Percentiles rank a stretch among this genome's conserved stretches.
These are phyloP conservation scores for Juncus effusus DNA, from an alignment of 176 grass and related monocot genomes.

Conservation along the genomic window DNA sequence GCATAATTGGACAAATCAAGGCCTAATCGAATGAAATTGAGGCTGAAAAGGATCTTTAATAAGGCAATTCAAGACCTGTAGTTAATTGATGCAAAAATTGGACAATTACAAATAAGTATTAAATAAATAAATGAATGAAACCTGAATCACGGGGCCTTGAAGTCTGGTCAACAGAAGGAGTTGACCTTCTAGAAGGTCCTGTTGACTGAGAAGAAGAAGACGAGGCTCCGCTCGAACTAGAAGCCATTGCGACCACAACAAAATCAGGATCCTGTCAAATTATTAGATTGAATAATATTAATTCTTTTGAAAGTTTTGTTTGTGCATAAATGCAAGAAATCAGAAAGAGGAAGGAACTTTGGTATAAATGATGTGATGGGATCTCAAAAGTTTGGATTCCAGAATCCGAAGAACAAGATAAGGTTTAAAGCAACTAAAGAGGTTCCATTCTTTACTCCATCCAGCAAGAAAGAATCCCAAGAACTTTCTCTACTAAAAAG, in stretches of 20 bases:
- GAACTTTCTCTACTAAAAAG: too few species aligned
- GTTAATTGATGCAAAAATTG: not conserved
- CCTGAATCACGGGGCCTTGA: constrained; percentile 58
- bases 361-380: not conserved
- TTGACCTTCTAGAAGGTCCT: constrained; percentile 32
- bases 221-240: constrained; percentile 26
- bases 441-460: too few species aligned
- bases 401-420: not conserved
- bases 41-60: too few species aligned
- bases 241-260: constrained; percentile 61
- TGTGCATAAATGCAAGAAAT: too few species aligned
- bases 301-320: too few species aligned
- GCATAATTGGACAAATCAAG: too few species aligned
- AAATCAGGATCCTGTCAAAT: constrained; percentile 55
- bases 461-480: too few species aligned
- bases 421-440: not conserved
- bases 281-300: constrained; percentile 9
- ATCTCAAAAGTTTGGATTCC: constrained; percentile 24
- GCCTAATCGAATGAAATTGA: too few species aligned
- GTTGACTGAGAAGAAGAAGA: constrained; percentile 45
- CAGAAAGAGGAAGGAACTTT: not conserved
- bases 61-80: too few species aligned
- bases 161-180: constrained; percentile 49
- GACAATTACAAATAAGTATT: not conserved
- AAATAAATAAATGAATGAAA: constrained; percentile 24